Percentiles rank a stretch among this genome's conserved stretches.
Conservation (phyloP, 2,329 filamentous ascomycete species). For the Fusarium virguliforme region DNA sequence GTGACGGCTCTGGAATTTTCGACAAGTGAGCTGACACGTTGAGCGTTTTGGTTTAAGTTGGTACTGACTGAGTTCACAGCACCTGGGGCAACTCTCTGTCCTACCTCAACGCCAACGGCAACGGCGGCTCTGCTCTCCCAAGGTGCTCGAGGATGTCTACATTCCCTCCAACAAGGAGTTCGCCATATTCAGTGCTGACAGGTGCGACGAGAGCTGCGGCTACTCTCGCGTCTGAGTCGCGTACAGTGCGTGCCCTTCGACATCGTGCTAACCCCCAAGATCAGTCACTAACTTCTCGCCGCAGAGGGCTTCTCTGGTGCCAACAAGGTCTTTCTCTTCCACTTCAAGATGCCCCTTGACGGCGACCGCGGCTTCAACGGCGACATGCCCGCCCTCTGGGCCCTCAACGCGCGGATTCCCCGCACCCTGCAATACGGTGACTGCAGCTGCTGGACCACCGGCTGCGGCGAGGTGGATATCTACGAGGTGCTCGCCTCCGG, state of each 20-base stretch:
- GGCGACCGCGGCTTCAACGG: conserved; percentile 67
- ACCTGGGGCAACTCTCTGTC: too few relatives aligned
- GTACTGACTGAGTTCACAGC: conserved; percentile 44
- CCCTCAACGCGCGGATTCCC: conserved; percentile 81
- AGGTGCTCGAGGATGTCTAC: too few relatives aligned
- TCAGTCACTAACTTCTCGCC: conserved; percentile 24
- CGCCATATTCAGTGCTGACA: too few relatives aligned
- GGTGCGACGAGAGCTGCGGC: too few relatives aligned
- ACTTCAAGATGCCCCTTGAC: conserved; percentile 80
- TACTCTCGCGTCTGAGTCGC: conserved; percentile 62
- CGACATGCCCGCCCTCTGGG: too few relatives aligned
- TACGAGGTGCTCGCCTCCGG: too few relatives aligned
- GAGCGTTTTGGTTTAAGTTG: too few relatives aligned
- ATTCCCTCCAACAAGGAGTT: too few relatives aligned
- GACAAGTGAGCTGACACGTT: conserved; percentile 57
- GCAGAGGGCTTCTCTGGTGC: too few relatives aligned
- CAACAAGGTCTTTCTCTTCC: conserved; percentile 81
- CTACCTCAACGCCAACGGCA: too few relatives aligned
- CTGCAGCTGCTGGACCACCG: conserved; percentile 80
- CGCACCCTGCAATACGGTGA: conserved; percentile 78
- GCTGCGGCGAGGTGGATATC: too few relatives aligned
- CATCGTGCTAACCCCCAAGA: not conserved
- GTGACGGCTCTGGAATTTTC: conserved; percentile 61
- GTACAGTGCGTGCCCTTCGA: conserved; percentile 60
- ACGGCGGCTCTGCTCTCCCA: too few relatives aligned